Conservation (phyloP, 1,284 basidiomycete species). For the Boletus semigastroideus region DNA sequence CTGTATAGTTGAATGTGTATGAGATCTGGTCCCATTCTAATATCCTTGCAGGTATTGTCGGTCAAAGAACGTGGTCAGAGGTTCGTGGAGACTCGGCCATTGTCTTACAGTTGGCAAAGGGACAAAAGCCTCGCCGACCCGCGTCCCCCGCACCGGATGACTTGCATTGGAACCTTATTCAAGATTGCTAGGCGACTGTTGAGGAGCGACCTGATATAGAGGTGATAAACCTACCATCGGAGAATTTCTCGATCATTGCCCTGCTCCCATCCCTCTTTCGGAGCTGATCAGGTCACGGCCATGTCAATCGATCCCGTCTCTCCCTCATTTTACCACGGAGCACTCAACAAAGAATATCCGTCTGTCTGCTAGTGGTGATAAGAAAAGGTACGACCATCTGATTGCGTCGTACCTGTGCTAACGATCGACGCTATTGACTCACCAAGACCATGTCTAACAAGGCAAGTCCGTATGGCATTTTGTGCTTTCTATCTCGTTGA, state of each 20-base stretch:
- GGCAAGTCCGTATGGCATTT: too few relatives aligned
- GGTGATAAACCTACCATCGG: neutral
- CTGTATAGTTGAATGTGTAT: too few relatives aligned
- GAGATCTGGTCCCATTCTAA: too few relatives aligned
- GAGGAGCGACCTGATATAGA: constrained; percentile 4
- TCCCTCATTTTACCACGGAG: too few relatives aligned
- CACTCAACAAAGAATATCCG: too few relatives aligned
- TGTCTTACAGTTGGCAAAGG: neutral
- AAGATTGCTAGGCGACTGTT: constrained; percentile 10
- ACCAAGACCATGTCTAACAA: too few relatives aligned
- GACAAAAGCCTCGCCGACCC: neutral
- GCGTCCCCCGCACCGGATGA: neutral
- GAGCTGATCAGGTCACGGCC: neutral
- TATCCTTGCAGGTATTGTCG: constrained; percentile 1
- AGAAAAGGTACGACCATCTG: too few relatives aligned
- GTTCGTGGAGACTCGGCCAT: neutral
- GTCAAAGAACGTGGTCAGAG: constrained; percentile 10
- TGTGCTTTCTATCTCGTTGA: too few relatives aligned
- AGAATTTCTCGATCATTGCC: neutral
- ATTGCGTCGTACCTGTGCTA: too few relatives aligned
- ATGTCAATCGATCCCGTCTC: too few relatives aligned
- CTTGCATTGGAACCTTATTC: constrained; percentile 14
- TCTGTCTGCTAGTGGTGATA: too few relatives aligned
- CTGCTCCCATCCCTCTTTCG: neutral
- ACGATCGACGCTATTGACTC: too few relatives aligned